These are phyloP conservation scores for Streptanthus diversifolius DNA, from an alignment of 345 rosid species.

Conservation along the genomic window DNA sequence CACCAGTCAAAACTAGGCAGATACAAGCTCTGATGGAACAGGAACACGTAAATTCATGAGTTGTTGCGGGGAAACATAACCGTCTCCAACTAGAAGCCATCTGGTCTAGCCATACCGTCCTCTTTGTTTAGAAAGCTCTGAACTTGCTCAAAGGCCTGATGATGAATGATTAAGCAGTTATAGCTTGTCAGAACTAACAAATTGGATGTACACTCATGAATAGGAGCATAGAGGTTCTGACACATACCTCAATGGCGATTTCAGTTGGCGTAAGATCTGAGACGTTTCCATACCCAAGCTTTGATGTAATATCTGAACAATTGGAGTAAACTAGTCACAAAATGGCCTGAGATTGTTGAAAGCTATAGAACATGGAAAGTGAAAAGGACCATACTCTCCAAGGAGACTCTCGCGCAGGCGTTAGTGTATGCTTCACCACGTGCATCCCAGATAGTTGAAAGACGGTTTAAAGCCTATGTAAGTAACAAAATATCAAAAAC, in stretches of 20 bases:
- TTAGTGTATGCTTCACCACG: conserved; percentile 64
- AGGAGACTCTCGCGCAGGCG: conserved; percentile 69
- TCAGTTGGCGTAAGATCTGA: conserved; percentile 57
- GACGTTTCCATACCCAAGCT: conserved; percentile 54
- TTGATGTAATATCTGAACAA: conserved; percentile 65
- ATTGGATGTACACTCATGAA: background rate
- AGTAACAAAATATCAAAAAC: background rate
- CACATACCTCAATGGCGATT: conserved; percentile 60
- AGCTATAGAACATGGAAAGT: background rate
- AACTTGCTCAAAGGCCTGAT: conserved; percentile 33
- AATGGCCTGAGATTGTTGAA: background rate
- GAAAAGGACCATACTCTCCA: conserved; percentile 54
- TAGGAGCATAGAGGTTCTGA: conserved; percentile 3
- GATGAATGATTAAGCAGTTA: background rate
- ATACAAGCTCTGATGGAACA: background rate
- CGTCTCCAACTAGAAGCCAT: conserved; percentile 3
- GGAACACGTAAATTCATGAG: background rate
- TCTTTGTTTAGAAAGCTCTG: conserved; percentile 11
- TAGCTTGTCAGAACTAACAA: conserved; percentile 1
- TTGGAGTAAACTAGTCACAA: background rate
- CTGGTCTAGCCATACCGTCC: background rate
- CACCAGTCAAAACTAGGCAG: conserved; percentile 17
- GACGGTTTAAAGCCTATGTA: conserved; percentile 59
- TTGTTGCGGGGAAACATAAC: conserved; percentile 3
- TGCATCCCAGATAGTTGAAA: conserved; percentile 62